Evolutionary conservation across 345 rosid species (phyloP).

Genomic region (Psidium guajava): DNA sequence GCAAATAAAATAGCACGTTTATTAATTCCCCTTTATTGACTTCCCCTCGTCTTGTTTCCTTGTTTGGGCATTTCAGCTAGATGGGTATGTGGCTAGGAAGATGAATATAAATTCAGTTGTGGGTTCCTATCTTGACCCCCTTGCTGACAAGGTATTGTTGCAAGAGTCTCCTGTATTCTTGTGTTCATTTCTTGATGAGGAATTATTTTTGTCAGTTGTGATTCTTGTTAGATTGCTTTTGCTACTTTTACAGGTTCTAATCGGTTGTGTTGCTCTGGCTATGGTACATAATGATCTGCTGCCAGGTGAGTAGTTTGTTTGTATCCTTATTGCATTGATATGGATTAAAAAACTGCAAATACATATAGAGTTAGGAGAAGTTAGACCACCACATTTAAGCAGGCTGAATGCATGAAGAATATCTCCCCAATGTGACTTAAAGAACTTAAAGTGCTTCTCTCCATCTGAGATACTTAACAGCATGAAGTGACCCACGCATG

Average conservation of each 20-base stretch:
- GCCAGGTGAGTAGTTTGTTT: conserved; percentile 48
- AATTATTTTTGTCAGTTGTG: neutral
- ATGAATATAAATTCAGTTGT: conserved; percentile 85
- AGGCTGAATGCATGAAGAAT: neutral
- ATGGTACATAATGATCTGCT: conserved; percentile 78
- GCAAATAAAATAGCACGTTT: neutral
- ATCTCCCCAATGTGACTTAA: neutral
- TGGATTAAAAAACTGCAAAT: neutral
- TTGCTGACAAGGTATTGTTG: conserved; percentile 78
- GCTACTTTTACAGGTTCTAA: conserved; percentile 53
- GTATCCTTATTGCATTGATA: neutral
- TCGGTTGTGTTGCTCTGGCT: conserved; percentile 78
- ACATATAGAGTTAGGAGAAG: neutral
- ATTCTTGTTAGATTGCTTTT: neutral
- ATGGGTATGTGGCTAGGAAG: conserved; percentile 88
- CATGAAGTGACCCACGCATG: neutral
- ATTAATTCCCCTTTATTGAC: neutral
- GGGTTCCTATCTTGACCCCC: conserved; percentile 97
- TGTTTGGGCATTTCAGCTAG: conserved; percentile 33
- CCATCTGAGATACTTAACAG: neutral
- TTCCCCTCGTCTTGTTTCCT: neutral
- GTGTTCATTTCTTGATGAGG: neutral
- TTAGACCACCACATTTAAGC: neutral
- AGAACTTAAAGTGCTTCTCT: neutral
- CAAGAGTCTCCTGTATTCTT: neutral